Conservation (phyloP, 164 flowering plant species). For the Liquidambar formosana region DNA sequence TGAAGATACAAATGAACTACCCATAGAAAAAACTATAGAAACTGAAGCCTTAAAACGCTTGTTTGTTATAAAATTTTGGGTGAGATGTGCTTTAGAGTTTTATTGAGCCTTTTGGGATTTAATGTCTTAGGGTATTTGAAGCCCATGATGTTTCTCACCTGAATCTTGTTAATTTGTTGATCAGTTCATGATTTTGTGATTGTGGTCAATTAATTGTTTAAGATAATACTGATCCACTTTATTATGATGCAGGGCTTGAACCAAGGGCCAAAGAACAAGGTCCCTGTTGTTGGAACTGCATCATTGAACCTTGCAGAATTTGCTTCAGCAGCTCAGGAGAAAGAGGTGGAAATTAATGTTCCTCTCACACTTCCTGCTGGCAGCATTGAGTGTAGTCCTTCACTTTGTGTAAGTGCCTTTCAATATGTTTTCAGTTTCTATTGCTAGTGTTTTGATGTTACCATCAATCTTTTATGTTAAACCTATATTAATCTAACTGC, state of each 20-base stretch:
- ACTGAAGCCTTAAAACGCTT: no score
- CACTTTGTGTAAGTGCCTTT: constrained; percentile 62
- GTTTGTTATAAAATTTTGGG: no score
- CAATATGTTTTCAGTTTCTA: not conserved
- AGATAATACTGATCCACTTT: not conserved
- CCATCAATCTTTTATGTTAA: not conserved
- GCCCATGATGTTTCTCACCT: no score
- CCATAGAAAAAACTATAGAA: no score
- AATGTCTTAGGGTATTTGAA: no score
- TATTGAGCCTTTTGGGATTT: no score
- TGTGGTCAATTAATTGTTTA: not conserved
- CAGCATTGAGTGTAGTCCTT: constrained; percentile 46
- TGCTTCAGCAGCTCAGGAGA: constrained; percentile 55
- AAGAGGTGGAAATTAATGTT: constrained; percentile 55
- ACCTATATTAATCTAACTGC: no score
- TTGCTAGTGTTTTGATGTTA: constrained; percentile 11
- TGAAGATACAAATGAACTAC: no score
- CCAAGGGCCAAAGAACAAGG: constrained; percentile 63
- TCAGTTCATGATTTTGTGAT: not conserved
- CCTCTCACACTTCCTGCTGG: constrained; percentile 49
- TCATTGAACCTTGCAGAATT: constrained; percentile 78
- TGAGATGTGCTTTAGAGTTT: no score
- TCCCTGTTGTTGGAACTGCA: constrained; percentile 58
- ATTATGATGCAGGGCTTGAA: constrained; percentile 48
- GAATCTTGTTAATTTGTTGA: no score